Evolutionary conservation across 2,329 filamentous ascomycete species (phyloP), one percentile per base, ranked within the genome.

Genomic region (Intubia oerlemansii): DNA sequence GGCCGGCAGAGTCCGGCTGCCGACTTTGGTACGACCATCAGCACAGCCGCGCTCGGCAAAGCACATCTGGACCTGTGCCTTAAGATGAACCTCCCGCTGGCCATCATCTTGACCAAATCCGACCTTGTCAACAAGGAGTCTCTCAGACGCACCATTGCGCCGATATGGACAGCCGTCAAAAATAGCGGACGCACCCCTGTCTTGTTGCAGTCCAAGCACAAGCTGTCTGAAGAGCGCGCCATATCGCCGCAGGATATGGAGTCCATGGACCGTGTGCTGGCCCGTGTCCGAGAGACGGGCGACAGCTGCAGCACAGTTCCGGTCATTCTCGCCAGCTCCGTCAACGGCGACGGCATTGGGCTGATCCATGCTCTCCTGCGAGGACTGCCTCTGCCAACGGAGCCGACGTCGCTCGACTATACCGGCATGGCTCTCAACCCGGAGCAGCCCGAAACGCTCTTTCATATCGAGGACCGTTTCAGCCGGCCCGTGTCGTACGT

Each of bases 391-490:
- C 57, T 85, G 14, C 73, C 74, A 6, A 51, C 58, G 2, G 41
- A 48, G 1, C 61, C 62, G 7, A 64, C 59, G 2, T 44, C 60
- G 1, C 53, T 54, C 28, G 64, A 70, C 38, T 65, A 59, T 34
- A 50, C 61, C n/a, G 61, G 62, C 2, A 52, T 53, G 24, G 54
- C 54, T 2, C 43, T 68, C 30, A 68, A 69, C 33, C 66, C 66
- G 1, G 59, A 69, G 33, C 60, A 66, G 31, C 65, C 69, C 2
- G 54, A 56, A 5, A 65, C 65, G 19, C 52, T 93, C 2, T 95
- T 95, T 42, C 78, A 93, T 43, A 66, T 95, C 15, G 85, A 95
- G 44, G 85, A 93, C 40, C 70, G 82, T 1, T 95, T 91, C 47
- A 77, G 66, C 33, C 63, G 84, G 10, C 66, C 74, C 1, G 62